Conservation (phyloP, 2,329 filamentous ascomycete species). For the Colletotrichum chrysophilum region DNA sequence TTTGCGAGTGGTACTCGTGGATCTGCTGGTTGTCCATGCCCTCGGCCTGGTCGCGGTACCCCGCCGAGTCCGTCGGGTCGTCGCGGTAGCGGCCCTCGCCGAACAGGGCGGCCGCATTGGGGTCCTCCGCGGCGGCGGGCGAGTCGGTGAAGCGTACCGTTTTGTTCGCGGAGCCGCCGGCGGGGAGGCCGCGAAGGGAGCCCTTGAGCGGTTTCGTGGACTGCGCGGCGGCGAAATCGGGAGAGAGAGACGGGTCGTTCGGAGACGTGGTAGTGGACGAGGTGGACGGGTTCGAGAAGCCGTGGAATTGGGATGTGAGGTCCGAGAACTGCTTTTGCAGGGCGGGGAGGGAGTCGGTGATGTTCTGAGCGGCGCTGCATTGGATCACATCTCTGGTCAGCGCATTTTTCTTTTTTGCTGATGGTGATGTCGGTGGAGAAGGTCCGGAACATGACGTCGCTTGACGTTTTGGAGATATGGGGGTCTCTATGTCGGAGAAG, state of each 20-base stretch:
- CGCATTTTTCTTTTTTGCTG: too few species aligned
- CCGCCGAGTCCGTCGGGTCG: constrained; percentile 61
- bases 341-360: constrained; percentile 69
- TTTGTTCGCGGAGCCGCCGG: constrained; percentile 55
- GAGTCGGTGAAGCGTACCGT: constrained; percentile 87
- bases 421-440: not conserved
- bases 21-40: constrained; percentile 82
- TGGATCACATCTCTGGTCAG: not conserved
- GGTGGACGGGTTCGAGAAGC: constrained; percentile 58
- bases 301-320: constrained; percentile 81
- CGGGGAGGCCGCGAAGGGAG: constrained; percentile 35
- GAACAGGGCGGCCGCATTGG: constrained; percentile 50
- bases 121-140: constrained; percentile 47
- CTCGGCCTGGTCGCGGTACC: constrained; percentile 65
- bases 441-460: not conserved
- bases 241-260: constrained; percentile 66
- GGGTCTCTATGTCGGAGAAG: not conserved
- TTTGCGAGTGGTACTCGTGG: constrained; percentile 80
- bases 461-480: not conserved
- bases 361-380: constrained; percentile 48
- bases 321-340: constrained; percentile 79
- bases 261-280: constrained; percentile 60
- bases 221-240: constrained; percentile 70
- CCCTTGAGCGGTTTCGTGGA: constrained; percentile 35
- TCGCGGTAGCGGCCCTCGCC: constrained; percentile 67